Percentiles rank a stretch among this genome's conserved stretches.
Conservation (phyloP, 2,329 filamentous ascomycete species). For the Fusarium keratoplasticum region DNA sequence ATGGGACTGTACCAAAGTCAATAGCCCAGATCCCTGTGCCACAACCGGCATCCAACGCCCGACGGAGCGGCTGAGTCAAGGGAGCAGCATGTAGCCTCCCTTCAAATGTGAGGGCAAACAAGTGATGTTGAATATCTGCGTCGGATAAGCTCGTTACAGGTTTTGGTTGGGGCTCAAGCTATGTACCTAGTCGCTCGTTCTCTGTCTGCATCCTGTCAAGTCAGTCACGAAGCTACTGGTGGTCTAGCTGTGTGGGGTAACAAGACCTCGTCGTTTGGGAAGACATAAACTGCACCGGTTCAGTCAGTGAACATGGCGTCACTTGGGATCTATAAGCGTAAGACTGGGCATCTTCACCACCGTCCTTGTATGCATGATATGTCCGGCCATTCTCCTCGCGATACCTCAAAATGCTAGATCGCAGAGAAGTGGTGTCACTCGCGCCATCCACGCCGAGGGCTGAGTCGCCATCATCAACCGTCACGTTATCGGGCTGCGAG, state of each 20-base stretch:
- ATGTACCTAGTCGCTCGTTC: constrained; percentile 26
- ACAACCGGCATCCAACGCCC: not conserved
- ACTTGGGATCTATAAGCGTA: not conserved
- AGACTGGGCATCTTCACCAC: not conserved
- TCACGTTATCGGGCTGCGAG: not conserved
- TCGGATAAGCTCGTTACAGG: not conserved
- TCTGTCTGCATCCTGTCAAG: not conserved
- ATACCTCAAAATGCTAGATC: constrained; percentile 18
- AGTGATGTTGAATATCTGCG: constrained; percentile 27
- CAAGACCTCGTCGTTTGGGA: constrained; percentile 29
- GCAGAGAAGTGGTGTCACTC: constrained; percentile 8
- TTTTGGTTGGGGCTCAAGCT: not conserved
- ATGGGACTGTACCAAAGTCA: constrained; percentile 2
- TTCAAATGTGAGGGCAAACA: constrained; percentile 21
- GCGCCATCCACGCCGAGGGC: constrained; percentile 4
- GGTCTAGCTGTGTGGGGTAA: not conserved
- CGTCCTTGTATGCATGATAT: not conserved
- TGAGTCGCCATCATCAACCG: constrained; percentile 15
- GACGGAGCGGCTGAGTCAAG: not conserved
- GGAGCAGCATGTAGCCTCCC: constrained; percentile 11
- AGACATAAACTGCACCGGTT: constrained; percentile 9
- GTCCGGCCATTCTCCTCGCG: constrained; percentile 18
- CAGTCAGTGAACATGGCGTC: not conserved
- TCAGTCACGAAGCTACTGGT: not conserved
- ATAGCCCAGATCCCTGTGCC: constrained; percentile 7